Base-by-base conservation (phyloP, 768 basidiomycete genomes). In the Boletus pseudopeckii region DNA sequence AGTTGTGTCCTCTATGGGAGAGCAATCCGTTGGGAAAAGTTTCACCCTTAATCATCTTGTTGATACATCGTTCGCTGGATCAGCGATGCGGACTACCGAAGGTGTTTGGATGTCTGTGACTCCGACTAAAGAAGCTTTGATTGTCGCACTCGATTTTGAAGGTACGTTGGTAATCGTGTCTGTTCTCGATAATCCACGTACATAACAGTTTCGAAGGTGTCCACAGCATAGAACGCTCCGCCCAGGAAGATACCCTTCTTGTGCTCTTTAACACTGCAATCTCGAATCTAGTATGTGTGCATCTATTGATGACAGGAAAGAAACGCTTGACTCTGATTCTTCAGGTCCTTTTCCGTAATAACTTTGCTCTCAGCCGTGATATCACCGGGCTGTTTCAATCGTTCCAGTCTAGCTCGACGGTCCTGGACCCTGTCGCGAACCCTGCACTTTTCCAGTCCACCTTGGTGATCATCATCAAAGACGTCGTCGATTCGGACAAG, bases 21-120 rank as follows among this genome's bases (percentile, higher is more conserved):
- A 84, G 60, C 84, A 84, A 64, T 84, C 82, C 0, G 82, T 85
- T 1, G 84, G 83, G 6, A 85, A 85, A 57, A 80, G 77, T 39
- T 85, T 76, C 49, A 63, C 78, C 0, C 66, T 84, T 22, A 83
- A 85, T 53, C 84, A 85, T 54, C 69, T 85, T n/a, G 75, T 75
- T 1, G 83, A 85, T 55, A 81, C 82, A 0, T 84, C 84, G 1
- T 85, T 86, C 54, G 82, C 82, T 15, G 83, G 83, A 7, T 80
- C 77, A 10, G 83, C 83, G 0, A 83, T 85, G 81, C 69, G 81
- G 32, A 83, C 81, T 4, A 84, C 80, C 58, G 80, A 83, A 68
- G 83, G 83, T 18, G 80, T 85, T 24, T 84, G 83, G 83, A 79
- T 84, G 77, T 84, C 82, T 1, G 80, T 80, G 15, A 82, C 83